A percentile compares a stretch with the other conserved stretches of the same genome.
phyloP scores from a whole-genome alignment of 352 stramenopile genomes.

The Plasmopara halstedii region DNA sequence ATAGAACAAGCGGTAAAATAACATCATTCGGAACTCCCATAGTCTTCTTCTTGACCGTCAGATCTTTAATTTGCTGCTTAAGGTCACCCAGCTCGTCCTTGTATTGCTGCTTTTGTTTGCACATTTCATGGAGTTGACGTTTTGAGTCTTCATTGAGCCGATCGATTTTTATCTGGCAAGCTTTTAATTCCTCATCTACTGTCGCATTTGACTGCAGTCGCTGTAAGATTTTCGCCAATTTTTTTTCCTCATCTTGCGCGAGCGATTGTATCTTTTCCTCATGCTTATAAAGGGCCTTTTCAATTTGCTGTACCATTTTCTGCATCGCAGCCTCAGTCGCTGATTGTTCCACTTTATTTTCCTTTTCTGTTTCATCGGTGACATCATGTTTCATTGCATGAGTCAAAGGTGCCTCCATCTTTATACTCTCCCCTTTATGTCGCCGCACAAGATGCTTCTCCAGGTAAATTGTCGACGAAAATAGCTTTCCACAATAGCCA shows the following conservation, averaged over 20 bases:
- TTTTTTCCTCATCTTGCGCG: constrained; percentile 33
- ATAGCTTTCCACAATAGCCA: constrained; percentile 59
- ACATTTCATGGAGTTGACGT: constrained; percentile 30
- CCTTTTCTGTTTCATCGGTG: constrained; percentile 1
- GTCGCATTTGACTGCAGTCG: constrained; percentile 41
- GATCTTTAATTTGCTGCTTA: constrained; percentile 52
- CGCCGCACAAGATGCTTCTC: constrained; percentile 53
- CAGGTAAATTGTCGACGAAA: constrained; percentile 51
- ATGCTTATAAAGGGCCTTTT: constrained; percentile 38
- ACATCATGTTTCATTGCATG: constrained; percentile 2
- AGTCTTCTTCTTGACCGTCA: constrained; percentile 39
- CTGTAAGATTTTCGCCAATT: constrained; percentile 48
- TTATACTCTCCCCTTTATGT: constrained; percentile 26
- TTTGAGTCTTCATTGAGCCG: constrained; percentile 21
- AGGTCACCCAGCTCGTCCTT: constrained; percentile 29
- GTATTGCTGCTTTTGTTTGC: constrained; percentile 27
- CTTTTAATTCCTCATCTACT: constrained; percentile 37
- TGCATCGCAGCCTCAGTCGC: constrained; percentile 23
- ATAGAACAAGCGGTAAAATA: not conserved
- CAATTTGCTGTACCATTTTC: constrained; percentile 44
- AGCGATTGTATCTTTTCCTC: constrained; percentile 41
- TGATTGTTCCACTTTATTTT: constrained; percentile 4
- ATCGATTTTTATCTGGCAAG: constrained; percentile 18
- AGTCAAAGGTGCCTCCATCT: constrained; percentile 9
- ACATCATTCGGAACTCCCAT: constrained; percentile 8